Base-by-base conservation (phyloP, 2,329 filamentous ascomycete genomes). In the Colletotrichum sp. region DNA sequence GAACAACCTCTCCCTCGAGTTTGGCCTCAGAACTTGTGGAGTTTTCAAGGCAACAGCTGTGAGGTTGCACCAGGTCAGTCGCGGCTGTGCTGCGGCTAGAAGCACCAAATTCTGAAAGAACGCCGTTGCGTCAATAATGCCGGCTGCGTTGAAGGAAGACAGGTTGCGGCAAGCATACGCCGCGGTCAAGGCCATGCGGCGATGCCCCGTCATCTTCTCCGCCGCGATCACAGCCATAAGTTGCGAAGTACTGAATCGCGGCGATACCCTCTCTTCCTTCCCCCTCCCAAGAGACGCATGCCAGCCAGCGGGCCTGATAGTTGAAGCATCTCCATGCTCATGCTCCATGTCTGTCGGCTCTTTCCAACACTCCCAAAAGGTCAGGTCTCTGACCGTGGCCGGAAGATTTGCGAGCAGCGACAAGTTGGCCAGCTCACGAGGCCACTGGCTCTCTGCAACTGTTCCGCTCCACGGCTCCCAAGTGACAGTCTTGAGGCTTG, bases 401-500 rank as follows among this genome's bases (percentile, higher is more conserved):
- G 52, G 21, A 12, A 56, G 7, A 56, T 56, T 56, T 56, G 21
- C 21, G 8, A 56, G 52, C 52, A 56, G 14, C 14, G 21, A 1
- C 8, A 24, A 1, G 24, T 18, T 24, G 5, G 21, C 52, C 4
- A 56, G 21, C 21, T 56, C 52, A 48, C 38, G 38, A 48, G 38
- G 38, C 52, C 52, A 0, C 52, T 56, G 52, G 21, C 12, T 16
- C 5, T 24, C 24, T 24, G 21, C 14, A 3, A 2, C 2, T 56
- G 52, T 56, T 18, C 52, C 52, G 52, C 52, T 56, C 21, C 21
- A 56, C 21, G 52, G 52, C 52, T 56, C 52, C 21, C 24, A 56
- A 18, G 52, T 56, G 21, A 56, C 24, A 0, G 52, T 1, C 1
- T 26, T 24, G 0, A 56, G 1, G 21, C 24, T 1, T 9, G 52